phyloP scores from a whole-genome alignment of 176 grass and related monocot species.

The Zoysia pacifica region DNA sequence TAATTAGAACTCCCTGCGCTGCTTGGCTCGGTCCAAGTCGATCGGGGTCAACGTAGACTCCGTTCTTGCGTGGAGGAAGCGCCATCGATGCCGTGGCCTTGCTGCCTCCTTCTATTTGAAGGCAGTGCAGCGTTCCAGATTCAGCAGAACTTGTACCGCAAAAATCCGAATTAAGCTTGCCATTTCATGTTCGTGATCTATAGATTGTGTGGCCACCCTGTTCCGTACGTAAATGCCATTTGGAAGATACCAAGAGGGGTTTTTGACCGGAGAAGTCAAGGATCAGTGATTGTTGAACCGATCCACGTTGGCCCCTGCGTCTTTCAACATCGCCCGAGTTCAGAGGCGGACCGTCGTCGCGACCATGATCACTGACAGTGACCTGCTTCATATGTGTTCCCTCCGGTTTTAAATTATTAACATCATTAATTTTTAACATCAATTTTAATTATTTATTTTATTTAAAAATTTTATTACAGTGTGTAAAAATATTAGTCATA shows the following conservation, averaged over 20 bases:
- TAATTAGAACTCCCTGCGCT: not conserved
- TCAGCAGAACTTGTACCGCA: not conserved
- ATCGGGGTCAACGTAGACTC: not conserved
- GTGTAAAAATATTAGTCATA: too few relatives aligned
- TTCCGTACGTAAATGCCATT: conserved; percentile 16
- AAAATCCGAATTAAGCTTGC: not conserved
- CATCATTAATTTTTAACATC: too few relatives aligned
- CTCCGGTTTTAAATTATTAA: too few relatives aligned
- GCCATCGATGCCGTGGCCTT: not conserved
- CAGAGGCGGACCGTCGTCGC: conserved; percentile 8
- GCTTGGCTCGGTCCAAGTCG: conserved; percentile 19
- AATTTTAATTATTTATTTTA: too few relatives aligned
- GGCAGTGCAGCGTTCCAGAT: not conserved
- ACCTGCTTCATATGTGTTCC: not conserved
- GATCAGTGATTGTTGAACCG: conserved; percentile 36
- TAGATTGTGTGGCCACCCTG: not conserved
- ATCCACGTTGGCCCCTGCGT: conserved; percentile 20
- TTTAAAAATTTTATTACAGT: too few relatives aligned
- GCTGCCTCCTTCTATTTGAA: not conserved
- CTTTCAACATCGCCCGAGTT: not conserved
- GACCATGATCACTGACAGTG: not conserved
- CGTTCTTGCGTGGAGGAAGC: not conserved
- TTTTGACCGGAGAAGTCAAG: conserved; percentile 37
- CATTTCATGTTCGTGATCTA: not conserved
- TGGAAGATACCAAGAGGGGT: conserved; percentile 6